These are phyloP conservation scores for Cordyceps militaris DNA, from an alignment of 2,329 filamentous ascomycete genomes.

Conservation along the genomic window DNA sequence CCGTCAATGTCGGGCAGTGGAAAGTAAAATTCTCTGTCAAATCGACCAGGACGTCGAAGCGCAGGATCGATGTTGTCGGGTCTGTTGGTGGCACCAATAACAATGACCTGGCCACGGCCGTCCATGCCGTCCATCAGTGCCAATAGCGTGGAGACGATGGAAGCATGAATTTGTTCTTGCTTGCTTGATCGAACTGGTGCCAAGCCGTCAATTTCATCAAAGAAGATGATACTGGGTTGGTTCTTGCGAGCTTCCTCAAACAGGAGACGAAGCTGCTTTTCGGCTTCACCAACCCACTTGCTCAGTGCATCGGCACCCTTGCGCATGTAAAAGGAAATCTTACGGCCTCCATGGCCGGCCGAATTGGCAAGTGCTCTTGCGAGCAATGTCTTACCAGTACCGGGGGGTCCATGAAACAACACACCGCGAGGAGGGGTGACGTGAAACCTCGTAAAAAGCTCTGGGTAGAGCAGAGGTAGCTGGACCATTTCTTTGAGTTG, in stretches of 20 bases:
- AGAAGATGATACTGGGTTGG: constrained; percentile 98
- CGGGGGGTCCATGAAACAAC: constrained; percentile 91
- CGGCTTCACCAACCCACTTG: constrained; percentile 98
- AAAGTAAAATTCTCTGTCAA: constrained; percentile 98
- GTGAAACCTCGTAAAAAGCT: constrained; percentile 85
- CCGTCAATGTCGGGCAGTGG: constrained; percentile 77
- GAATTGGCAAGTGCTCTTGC: constrained; percentile 88
- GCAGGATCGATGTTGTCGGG: constrained; percentile 95
- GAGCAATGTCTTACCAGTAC: constrained; percentile 95
- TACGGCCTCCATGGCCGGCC: constrained; percentile 79
- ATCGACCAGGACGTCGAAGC: constrained; percentile 86
- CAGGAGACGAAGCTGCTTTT: constrained; percentile 84
- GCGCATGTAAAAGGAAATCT: constrained; percentile 99
- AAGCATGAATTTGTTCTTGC: constrained; percentile 97
- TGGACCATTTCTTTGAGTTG: constrained; percentile 99
- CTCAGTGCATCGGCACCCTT: constrained; percentile 96
- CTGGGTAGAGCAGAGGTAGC: constrained; percentile 86
- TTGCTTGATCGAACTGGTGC: constrained; percentile 95
- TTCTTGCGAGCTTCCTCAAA: constrained; percentile 95
- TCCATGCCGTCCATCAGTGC: constrained; percentile 98
- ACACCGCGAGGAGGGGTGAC: constrained; percentile 93
- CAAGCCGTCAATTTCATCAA: constrained; percentile 96
- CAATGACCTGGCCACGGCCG: constrained; percentile 93
- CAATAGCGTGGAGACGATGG: constrained; percentile 89
- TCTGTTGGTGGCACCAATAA: constrained; percentile 96